phyloP scores from a whole-genome alignment of 192 early-diverging fungal genomes.

The Coemansia sp. region DNA sequence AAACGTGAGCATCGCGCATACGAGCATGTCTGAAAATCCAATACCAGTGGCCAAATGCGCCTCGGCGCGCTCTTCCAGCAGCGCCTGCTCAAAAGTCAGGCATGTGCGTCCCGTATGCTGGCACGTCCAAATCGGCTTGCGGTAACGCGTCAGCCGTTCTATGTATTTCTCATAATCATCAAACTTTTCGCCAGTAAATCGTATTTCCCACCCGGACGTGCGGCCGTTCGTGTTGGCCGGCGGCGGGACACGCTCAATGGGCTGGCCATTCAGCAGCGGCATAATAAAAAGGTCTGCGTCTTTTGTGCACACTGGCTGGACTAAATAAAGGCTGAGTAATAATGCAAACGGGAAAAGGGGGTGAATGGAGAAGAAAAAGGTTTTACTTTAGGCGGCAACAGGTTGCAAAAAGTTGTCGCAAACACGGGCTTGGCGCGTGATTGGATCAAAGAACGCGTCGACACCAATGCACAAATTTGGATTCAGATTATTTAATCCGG shows the following conservation, averaged over 20 bases:
- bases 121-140: constrained; percentile 76
- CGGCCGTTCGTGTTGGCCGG: background rate
- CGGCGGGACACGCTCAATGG: constrained; percentile 11
- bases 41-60: constrained; percentile 63
- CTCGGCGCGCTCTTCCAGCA: constrained; percentile 69
- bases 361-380: background rate
- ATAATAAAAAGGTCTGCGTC: background rate
- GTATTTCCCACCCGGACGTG: constrained; percentile 38
- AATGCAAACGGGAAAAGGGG: background rate
- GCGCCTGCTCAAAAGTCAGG: constrained; percentile 80
- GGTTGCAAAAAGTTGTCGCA: background rate
- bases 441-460: background rate
- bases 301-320: background rate
- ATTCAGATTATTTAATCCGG: no score
- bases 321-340: background rate
- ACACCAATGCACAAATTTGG: no score
- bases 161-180: constrained; percentile 66
- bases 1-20: constrained; percentile 48
- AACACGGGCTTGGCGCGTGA: background rate
- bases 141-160: constrained; percentile 65
- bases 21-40: constrained; percentile 70
- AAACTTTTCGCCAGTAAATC: constrained; percentile 47
- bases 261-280: constrained; percentile 38
- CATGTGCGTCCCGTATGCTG: constrained; percentile 67
- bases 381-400: background rate